Base-by-base conservation (phyloP, 2,329 filamentous ascomycete species). In the Talaromyces verruculosus region DNA sequence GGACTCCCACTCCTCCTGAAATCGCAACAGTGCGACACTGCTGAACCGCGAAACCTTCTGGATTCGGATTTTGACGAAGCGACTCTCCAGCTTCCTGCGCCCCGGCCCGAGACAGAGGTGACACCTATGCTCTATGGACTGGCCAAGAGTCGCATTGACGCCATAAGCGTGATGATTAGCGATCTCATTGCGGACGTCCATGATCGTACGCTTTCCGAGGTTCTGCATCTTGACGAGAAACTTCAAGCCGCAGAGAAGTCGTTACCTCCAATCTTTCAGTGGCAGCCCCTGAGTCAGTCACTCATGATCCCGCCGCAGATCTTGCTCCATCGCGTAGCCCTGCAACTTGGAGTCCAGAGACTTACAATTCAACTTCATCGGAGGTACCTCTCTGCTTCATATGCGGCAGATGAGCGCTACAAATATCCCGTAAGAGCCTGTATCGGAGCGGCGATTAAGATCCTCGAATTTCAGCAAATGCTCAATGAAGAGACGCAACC, bases 1-100 rank as follows among this genome's bases (percentile, higher is more conserved):
- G 88, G 88, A 1, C 77, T 90, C 43, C 88, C 88, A 2, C 83
- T 83, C 67, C 85, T 87, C 81, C 80, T 88, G 57, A 79, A 84
- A 57, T 81, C 82, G 25, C 83, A 86, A 66, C 84, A 88, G 64
- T 84, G 82, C 57, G 88, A 90, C 71, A 87, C 85, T 0, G 70
- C 74, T 1, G 73, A 83, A 22, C 87, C 87, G 6, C 78, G 81
- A 15, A 89, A 89, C 71, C 72, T 89, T 28, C 74, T 82, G 39
- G 87, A 90, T 72, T 79, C 83, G 1, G 87, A 89, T 70, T 86
- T 89, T 65, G 77, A 80, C 66, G 80, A 84, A 69, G 72, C 83
- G 45, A 80, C 78, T 5, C 70, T 70, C 1, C 77, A 79, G 37
- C 73, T 89, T 25, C 87, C 87, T 0, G 79, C 81, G 0, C 73